Evolutionary conservation across 192 early-diverging fungal genomes (phyloP).

Genomic region (Coemansia sp.): DNA sequence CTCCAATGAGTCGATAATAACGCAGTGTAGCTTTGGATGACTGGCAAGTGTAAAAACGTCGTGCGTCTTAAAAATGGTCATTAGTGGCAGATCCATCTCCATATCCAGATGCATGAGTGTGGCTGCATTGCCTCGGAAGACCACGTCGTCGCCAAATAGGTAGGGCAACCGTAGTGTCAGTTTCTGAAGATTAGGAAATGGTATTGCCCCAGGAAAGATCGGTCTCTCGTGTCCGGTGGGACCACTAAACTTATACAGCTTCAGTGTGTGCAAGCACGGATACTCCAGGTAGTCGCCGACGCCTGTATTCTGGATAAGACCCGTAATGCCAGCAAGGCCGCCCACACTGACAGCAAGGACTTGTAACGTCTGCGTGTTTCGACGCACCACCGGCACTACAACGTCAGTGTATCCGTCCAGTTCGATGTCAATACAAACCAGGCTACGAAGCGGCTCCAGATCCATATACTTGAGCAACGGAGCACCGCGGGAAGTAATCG

Average conservation of each 20-base stretch:
- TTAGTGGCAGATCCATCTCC: no score
- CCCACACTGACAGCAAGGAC: not conserved
- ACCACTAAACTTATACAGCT: not conserved
- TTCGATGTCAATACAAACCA: not conserved
- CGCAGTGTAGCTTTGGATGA: not conserved
- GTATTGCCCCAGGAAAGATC: not conserved
- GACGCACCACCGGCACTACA: not conserved
- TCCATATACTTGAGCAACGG: no score
- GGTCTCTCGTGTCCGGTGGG: not conserved
- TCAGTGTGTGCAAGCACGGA: not conserved
- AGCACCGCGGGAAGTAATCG: no score
- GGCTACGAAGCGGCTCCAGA: not conserved
- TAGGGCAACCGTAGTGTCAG: not conserved
- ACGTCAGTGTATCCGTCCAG: not conserved
- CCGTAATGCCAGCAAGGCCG: no score
- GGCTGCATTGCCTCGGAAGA: slow-evolving; percentile 4
- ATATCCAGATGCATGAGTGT: not conserved
- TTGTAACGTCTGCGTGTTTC: not conserved
- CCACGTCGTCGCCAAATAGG: not conserved
- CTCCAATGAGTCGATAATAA: not conserved
- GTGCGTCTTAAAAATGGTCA: not conserved
- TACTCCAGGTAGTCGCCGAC: not conserved
- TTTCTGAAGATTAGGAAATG: not conserved
- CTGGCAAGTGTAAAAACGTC: not conserved
- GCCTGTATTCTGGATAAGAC: not conserved